phyloP scores from a whole-genome alignment of 2,329 filamentous ascomycete genomes.

The Epichloe gansuensis region DNA sequence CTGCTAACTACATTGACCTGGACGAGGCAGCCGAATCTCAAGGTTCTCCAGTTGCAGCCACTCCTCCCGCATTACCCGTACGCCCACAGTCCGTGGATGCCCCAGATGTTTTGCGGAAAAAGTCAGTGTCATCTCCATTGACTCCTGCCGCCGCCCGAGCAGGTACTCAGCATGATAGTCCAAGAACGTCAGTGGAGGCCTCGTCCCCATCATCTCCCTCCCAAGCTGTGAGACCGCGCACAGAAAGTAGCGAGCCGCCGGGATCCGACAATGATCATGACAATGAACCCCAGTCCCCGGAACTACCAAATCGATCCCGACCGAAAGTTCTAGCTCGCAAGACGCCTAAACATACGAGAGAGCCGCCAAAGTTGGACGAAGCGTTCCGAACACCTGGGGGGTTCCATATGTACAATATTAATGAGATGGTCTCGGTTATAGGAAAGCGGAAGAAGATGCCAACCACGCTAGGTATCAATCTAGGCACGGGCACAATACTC shows the following conservation, averaged over 20 bases:
- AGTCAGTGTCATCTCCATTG: slow-evolving; percentile 15
- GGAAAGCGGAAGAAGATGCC: slow-evolving; percentile 98
- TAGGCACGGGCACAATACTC: slow-evolving; percentile 76
- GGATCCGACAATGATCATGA: slow-evolving; percentile 21
- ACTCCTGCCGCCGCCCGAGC: slow-evolving; percentile 43
- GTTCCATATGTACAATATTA: slow-evolving; percentile 92
- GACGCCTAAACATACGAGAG: not conserved
- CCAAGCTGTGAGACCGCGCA: slow-evolving; percentile 15
- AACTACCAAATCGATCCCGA: slow-evolving; percentile 25
- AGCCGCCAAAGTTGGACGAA: slow-evolving; percentile 16
- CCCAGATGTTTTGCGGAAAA: slow-evolving; percentile 19
- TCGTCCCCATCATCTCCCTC: slow-evolving; percentile 13
- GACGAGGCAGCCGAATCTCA: slow-evolving; percentile 33
- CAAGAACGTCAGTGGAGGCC: slow-evolving; percentile 19
- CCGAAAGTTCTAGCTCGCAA: slow-evolving; percentile 2
- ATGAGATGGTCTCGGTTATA: slow-evolving; percentile 94
- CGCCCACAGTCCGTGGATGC: slow-evolving; percentile 24
- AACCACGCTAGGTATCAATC: slow-evolving; percentile 88
- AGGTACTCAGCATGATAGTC: slow-evolving; percentile 38
- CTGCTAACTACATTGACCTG: slow-evolving; percentile 88
- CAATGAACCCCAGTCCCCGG: slow-evolving; percentile 21
- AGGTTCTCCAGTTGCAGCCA: slow-evolving; percentile 20
- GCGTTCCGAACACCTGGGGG: slow-evolving; percentile 54
- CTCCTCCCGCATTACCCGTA: slow-evolving; percentile 31
- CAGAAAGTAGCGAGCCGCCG: slow-evolving; percentile 15